These are phyloP conservation scores for Debaryomyces hansenii DNA, from an alignment of 805 yeast genomes.

Conservation along the genomic window DNA sequence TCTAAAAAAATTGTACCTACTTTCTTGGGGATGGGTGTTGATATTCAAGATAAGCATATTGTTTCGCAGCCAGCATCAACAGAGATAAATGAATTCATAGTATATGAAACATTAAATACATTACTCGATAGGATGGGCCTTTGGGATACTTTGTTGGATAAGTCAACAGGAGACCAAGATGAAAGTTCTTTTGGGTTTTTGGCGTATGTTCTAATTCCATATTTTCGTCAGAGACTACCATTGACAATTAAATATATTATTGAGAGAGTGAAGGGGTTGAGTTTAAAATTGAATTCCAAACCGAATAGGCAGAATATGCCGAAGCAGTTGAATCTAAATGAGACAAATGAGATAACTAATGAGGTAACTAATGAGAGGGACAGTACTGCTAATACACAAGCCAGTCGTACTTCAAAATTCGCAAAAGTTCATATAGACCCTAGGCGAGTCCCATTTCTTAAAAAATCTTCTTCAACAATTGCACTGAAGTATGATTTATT, in stretches of 20 bases:
- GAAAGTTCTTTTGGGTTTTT: constrained; percentile 47
- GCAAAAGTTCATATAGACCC: constrained; percentile 6
- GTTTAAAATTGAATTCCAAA: constrained; percentile 24
- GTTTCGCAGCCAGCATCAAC: constrained; percentile 16
- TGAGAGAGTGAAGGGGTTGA: constrained; percentile 50
- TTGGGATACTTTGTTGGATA: constrained; percentile 49
- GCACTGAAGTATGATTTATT: constrained; percentile 20
- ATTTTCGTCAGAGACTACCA: constrained; percentile 51
- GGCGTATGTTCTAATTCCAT: constrained; percentile 54
- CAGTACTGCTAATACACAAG: background rate
- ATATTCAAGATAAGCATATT: constrained; percentile 3
- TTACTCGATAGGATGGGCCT: constrained; percentile 54
- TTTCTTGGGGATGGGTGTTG: constrained; percentile 40
- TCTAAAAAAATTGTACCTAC: constrained; percentile 39
- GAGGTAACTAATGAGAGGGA: background rate
- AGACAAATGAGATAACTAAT: background rate
- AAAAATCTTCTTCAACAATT: constrained; percentile 10
- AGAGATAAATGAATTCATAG: constrained; percentile 16
- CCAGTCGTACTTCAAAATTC: background rate
- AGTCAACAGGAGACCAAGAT: constrained; percentile 30
- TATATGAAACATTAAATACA: constrained; percentile 36
- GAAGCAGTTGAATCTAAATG: no score
- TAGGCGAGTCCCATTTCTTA: constrained; percentile 12
- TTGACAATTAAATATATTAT: constrained; percentile 44
- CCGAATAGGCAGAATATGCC: background rate